These are phyloP conservation scores for Sarocladium oryzae DNA, from an alignment of 2,329 filamentous ascomycete genomes.

Conservation along the genomic window DNA sequence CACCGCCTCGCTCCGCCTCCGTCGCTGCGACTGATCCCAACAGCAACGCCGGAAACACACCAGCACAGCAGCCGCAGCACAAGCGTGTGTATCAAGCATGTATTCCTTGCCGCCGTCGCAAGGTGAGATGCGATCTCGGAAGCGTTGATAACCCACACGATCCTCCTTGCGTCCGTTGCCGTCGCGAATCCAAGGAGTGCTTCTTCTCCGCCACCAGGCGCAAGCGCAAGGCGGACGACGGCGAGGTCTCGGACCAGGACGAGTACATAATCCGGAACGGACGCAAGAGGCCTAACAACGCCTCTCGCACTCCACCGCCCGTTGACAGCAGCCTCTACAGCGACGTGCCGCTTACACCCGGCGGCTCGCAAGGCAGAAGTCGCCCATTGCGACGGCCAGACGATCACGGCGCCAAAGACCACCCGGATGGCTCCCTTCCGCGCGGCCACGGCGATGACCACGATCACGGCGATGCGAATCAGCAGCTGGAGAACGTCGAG, in stretches of 20 bases:
- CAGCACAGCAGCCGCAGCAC: conserved; percentile 39
- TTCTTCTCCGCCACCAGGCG: conserved; percentile 92
- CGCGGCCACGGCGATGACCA: conserved; percentile 11
- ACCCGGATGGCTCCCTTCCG: conserved; percentile 22
- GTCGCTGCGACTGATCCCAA: conserved; percentile 11
- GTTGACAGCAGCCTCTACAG: conserved; percentile 35
- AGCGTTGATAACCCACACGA: conserved; percentile 91
- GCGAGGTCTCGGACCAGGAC: conserved; percentile 43
- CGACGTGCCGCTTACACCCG: conserved; percentile 55
- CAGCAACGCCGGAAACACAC: conserved; percentile 3
- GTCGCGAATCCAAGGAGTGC: conserved; percentile 92
- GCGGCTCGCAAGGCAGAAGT: conserved; percentile 57
- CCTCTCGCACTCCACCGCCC: conserved; percentile 13
- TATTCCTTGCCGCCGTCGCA: conserved; percentile 55
- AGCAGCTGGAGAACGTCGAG: conserved; percentile 58
- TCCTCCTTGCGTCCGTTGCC: conserved; percentile 88
- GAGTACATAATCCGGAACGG: conserved; percentile 70
- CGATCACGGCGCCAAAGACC: conserved; percentile 23
- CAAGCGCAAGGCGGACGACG: conserved; percentile 74
- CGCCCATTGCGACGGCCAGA: conserved; percentile 61
- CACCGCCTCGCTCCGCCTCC: conserved; percentile 12
- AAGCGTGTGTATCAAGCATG: conserved; percentile 60
- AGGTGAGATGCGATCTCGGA: conserved; percentile 57
- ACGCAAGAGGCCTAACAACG: conserved; percentile 56
- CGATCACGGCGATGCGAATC: conserved; percentile 48